Evolutionary conservation across 2,329 filamentous ascomycete genomes (phyloP).

Genomic region (Penicillium nordicum): DNA sequence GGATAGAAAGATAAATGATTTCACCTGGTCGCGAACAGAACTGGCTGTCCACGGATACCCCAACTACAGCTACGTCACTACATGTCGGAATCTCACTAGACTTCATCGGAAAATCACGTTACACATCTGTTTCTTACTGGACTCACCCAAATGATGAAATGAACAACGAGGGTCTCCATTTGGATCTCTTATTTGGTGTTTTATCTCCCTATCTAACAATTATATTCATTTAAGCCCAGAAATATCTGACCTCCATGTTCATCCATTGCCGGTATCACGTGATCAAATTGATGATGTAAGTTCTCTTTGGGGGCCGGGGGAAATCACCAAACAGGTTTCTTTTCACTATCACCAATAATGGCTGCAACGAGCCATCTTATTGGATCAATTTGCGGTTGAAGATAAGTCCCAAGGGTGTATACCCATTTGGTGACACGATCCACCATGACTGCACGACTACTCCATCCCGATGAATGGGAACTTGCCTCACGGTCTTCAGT

Average conservation of each 20-base stretch:
- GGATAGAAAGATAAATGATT: background rate
- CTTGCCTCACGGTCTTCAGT: slow-evolving; percentile 39
- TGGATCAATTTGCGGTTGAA: background rate
- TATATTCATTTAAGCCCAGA: background rate
- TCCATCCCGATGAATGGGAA: slow-evolving; percentile 44
- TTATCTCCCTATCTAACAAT: background rate
- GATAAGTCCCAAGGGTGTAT: slow-evolving; percentile 13
- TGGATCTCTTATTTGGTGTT: no score
- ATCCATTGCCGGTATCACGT: background rate
- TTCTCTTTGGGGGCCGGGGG: background rate
- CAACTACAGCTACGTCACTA: slow-evolving; percentile 5
- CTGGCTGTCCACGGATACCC: background rate
- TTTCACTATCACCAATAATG: background rate
- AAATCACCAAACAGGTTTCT: slow-evolving; percentile 1
- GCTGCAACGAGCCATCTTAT: background rate
- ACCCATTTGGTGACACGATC: slow-evolving; percentile 8
- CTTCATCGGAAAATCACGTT: background rate
- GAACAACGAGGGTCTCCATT: accelerated
- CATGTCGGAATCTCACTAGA: background rate
- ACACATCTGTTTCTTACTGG: background rate
- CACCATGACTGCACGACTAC: slow-evolving; percentile 38
- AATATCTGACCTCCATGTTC: background rate
- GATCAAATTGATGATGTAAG: slow-evolving; percentile 4
- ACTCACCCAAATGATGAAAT: background rate
- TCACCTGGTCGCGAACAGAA: background rate